Evolutionary conservation across 2,329 filamentous ascomycete species (phyloP).

Genomic region (Pyrenophora tritici-repentis): DNA sequence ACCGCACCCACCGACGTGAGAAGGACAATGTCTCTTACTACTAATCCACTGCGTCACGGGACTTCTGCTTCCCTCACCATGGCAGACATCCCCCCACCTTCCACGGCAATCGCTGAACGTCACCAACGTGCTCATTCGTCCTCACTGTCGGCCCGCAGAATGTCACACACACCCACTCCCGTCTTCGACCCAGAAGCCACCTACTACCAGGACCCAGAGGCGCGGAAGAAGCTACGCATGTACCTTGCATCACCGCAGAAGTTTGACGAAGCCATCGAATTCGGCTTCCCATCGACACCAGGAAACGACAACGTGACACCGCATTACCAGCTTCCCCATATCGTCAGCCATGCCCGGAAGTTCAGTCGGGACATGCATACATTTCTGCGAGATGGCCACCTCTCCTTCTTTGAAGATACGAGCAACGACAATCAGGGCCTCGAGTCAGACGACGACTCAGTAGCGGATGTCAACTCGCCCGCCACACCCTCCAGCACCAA

Average conservation of each 20-base stretch:
- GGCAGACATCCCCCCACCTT: constrained; percentile 42
- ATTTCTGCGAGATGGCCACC: constrained; percentile 63
- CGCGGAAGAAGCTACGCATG: constrained; percentile 80
- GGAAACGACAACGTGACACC: constrained; percentile 25
- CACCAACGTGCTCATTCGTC: constrained; percentile 40
- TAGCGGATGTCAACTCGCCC: constrained; percentile 43
- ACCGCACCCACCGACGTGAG: constrained; percentile 44
- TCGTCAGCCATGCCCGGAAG: constrained; percentile 46
- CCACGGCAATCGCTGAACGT: constrained; percentile 36
- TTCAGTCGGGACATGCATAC: constrained; percentile 60
- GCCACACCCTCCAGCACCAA: constrained; percentile 46
- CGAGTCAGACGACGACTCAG: constrained; percentile 41
- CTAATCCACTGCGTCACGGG: constrained; percentile 60
- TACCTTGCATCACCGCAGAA: constrained; percentile 90
- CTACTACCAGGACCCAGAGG: constrained; percentile 89
- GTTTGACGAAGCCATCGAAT: constrained; percentile 93
- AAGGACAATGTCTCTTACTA: constrained; percentile 73
- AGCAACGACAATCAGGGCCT: constrained; percentile 38
- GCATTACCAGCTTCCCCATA: constrained; percentile 41
- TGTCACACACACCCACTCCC: constrained; percentile 36
- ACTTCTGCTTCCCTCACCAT: constrained; percentile 47
- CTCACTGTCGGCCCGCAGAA: constrained; percentile 34
- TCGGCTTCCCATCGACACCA: constrained; percentile 75
- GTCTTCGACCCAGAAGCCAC: constrained; percentile 70
- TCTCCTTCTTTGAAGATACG: constrained; percentile 49